Evolutionary conservation across 768 basidiomycete genomes (phyloP), one percentile per base, ranked within the genome.

Genomic region (Mycena albidolilacea): DNA sequence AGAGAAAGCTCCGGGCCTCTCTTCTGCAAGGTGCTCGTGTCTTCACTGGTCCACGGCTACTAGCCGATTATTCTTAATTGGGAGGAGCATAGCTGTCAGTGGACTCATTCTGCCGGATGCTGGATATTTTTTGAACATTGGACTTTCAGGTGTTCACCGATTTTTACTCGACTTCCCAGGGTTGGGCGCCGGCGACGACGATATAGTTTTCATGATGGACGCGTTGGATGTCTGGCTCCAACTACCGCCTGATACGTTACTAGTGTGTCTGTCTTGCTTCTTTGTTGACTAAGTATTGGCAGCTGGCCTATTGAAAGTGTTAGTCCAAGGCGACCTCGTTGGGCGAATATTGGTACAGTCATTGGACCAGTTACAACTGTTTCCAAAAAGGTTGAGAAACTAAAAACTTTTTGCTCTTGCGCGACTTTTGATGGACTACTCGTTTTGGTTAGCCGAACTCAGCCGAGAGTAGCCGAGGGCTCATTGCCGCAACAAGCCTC

Each of bases 151-250:
- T 21, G 73, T 74, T 3, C 67, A 74, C 35, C 58, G 72, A 44
- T 75, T 66, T 39, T 48, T 74, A 1, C 58, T 17, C 15, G n/a
- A 55, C 59, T 58, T 67, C 58, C 52, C 65, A 5, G 52, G 30
- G 9, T 11, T 17, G 23, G 52, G n/a, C n/a, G n/a, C n/a, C n/a
- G n/a, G 50, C 10, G 65, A 74, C 38, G n/a, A 48, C 17, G 73
- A 74, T 35, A 64, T 74, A 21, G 65, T 74, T 0, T 74, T 74
- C 69, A 74, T 71, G 73, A 71, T 67, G 65, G 73, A 71, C 46
- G 73, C 73, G 11, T 58, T 59, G 59, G 73, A 74, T 48, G 65
- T 74, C 15, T 74, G 69, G 69, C 65, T 74, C 11, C 73, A 74
- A 43, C 70, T 71, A 15, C 57, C 73, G 41, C 65, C 73, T n/a